These are phyloP conservation scores for Musa beccarii DNA, from an alignment of 176 grass and related monocot species.

Conservation along the genomic window DNA sequence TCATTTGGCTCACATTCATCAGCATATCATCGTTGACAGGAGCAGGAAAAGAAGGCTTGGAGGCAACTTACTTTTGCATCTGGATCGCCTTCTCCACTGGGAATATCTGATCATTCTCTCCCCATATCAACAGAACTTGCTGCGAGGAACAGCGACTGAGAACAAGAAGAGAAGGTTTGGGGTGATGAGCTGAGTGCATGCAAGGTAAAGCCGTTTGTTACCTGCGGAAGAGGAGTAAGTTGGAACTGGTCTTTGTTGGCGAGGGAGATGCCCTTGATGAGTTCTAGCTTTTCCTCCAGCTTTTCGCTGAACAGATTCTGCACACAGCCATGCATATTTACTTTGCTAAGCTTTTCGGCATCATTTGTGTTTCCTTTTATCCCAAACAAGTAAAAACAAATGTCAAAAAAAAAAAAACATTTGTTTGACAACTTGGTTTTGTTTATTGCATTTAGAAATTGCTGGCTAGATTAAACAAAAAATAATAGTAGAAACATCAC, in stretches of 20 bases:
- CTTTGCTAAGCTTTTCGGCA: too few relatives aligned
- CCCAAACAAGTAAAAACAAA: background rate
- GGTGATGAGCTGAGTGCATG: too few relatives aligned
- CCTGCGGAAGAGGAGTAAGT: constrained; percentile 66
- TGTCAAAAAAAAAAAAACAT: too few relatives aligned
- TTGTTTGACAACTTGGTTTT: too few relatives aligned
- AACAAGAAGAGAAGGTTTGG: too few relatives aligned
- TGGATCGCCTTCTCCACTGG: constrained; percentile 51
- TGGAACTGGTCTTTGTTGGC: constrained; percentile 59
- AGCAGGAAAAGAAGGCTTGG: background rate
- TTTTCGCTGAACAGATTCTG: constrained; percentile 63
- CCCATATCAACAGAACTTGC: constrained; percentile 83
- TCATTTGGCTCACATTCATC: background rate
- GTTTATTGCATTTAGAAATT: too few relatives aligned
- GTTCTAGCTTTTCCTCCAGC: constrained; percentile 58
- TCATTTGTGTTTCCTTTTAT: too few relatives aligned
- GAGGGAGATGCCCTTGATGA: constrained; percentile 53
- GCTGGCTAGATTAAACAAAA: too few relatives aligned
- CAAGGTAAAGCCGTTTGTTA: background rate
- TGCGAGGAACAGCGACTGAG: constrained; percentile 1
- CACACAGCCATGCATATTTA: background rate
- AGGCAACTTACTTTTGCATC: constrained; percentile 38
- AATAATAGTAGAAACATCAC: too few relatives aligned
- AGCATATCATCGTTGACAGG: background rate
- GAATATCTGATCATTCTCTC: constrained; percentile 79